Conservation (phyloP, 2,329 filamentous ascomycete species). For the Cladobotryum mycophilum region DNA sequence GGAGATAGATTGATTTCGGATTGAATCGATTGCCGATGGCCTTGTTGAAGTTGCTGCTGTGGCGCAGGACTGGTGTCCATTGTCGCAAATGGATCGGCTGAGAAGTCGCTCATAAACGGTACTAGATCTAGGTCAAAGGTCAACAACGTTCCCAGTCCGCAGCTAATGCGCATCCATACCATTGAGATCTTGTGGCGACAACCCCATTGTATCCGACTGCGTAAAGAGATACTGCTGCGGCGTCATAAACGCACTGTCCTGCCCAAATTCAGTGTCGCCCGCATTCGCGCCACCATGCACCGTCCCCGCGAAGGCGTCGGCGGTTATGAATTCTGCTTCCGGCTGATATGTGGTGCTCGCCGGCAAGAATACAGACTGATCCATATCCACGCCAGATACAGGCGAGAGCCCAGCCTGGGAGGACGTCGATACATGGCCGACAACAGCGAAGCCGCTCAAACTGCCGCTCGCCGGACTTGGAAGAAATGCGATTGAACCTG, state of each 20-base stretch:
- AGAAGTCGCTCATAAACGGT: constrained; percentile 27
- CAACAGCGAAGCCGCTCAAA: constrained; percentile 43
- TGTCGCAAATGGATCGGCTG: constrained; percentile 23
- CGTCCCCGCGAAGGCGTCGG: constrained; percentile 24
- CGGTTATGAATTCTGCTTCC: constrained; percentile 12
- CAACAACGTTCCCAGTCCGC: neutral
- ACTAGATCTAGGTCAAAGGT: constrained; percentile 20
- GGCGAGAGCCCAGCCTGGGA: constrained; percentile 35
- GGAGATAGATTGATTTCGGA: constrained; percentile 17
- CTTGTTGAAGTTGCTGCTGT: constrained; percentile 27
- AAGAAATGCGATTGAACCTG: constrained; percentile 38
- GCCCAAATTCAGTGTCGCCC: constrained; percentile 25
- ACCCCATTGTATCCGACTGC: constrained; percentile 21
- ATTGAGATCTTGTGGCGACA: constrained; percentile 23
- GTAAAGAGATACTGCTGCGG: constrained; percentile 35
- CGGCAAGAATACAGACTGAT: constrained; percentile 29
- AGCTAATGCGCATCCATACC: neutral
- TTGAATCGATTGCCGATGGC: constrained; percentile 21
- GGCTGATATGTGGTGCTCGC: constrained; percentile 27
- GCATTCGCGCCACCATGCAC: constrained; percentile 12
- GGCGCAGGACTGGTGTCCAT: constrained; percentile 27
- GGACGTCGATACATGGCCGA: constrained; percentile 31
- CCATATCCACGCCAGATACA: constrained; percentile 33
- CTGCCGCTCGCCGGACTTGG: constrained; percentile 47
- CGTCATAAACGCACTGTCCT: constrained; percentile 28